phyloP scores from a whole-genome alignment of 805 yeast species.

The Henningerozyma blattae region DNA sequence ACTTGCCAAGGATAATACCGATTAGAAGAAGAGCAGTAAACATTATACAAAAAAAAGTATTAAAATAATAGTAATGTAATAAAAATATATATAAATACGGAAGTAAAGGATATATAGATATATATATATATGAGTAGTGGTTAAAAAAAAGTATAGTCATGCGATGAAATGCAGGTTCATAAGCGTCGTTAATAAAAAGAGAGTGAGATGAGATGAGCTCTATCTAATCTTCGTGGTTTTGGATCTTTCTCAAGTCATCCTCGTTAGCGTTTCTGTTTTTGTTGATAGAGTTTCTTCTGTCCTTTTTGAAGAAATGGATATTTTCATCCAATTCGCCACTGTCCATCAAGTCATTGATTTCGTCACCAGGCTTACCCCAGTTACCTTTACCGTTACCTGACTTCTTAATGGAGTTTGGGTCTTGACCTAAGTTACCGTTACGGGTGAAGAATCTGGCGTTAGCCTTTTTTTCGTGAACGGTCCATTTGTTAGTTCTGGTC shows the following conservation, averaged over 20 bases:
- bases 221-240: too few species aligned
- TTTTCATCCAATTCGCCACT: neutral
- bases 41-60: too few species aligned
- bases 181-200: too few species aligned
- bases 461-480: constrained; percentile 43
- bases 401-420: constrained; percentile 71
- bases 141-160: too few species aligned
- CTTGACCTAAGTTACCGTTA: constrained; percentile 52
- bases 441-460: constrained; percentile 70
- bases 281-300: neutral
- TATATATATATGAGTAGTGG: too few species aligned
- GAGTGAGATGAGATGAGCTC: too few species aligned
- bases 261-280: neutral
- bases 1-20: too few species aligned
- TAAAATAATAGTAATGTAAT: too few species aligned
- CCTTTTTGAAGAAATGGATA: neutral
- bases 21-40: too few species aligned
- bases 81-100: too few species aligned
- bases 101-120: too few species aligned
- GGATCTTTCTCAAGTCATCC: neutral
- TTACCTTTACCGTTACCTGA: constrained; percentile 78
- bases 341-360: constrained; percentile 38
- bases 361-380: constrained; percentile 82
- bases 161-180: too few species aligned
- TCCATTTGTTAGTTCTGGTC: constrained; percentile 78